These are phyloP conservation scores for Zoysia japonica DNA, from an alignment of 176 grass and related monocot species.

Conservation along the genomic window DNA sequence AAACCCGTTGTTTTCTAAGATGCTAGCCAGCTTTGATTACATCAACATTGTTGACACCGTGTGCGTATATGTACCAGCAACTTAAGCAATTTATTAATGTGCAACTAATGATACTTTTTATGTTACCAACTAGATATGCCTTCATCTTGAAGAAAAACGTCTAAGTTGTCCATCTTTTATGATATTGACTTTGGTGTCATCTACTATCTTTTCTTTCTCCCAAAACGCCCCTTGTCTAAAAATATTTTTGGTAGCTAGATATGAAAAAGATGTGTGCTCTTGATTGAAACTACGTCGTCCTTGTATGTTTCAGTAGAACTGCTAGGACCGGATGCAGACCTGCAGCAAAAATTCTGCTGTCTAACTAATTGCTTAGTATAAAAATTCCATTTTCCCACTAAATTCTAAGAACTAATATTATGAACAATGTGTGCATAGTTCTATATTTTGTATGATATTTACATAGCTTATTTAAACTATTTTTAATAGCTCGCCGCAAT, in stretches of 20 bases:
- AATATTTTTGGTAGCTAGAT: background rate
- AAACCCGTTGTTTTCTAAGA: background rate
- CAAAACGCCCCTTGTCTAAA: background rate
- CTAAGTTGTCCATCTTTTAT: constrained; percentile 2
- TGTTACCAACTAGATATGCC: constrained; percentile 21
- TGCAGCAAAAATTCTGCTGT: no score
- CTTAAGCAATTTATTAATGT: background rate
- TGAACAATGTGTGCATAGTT: no score
- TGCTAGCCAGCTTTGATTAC: constrained; percentile 3
- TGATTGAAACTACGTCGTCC: background rate
- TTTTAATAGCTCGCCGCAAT: background rate
- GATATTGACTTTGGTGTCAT: background rate
- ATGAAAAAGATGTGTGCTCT: background rate
- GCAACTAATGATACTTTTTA: constrained; percentile 29
- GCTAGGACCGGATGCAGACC: background rate
- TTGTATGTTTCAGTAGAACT: background rate
- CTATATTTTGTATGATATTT: no score
- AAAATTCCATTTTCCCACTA: background rate
- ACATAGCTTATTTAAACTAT: background rate
- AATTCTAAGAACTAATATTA: background rate
- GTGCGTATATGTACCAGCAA: background rate
- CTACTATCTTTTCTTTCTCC: background rate
- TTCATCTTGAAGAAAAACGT: constrained; percentile 33
- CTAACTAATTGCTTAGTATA: background rate
- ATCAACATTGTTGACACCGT: constrained; percentile 37